Evolutionary conservation across 805 yeast species (phyloP), one percentile per base, ranked within the genome.

Genomic region (Metschnikowia peoriensis): DNA sequence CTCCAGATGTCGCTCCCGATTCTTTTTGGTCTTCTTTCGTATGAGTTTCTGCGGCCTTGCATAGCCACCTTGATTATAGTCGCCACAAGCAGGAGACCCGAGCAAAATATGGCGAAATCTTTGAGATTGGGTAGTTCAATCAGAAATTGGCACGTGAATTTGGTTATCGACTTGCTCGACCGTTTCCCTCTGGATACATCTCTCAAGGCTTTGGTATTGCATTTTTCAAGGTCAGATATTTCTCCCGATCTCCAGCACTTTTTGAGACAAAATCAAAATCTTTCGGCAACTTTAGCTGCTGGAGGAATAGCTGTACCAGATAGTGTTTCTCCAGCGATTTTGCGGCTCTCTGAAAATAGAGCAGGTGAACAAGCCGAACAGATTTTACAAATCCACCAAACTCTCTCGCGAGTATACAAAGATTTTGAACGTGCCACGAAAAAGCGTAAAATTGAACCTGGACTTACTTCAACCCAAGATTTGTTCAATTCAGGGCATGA

Each of bases 21-120:
- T 12, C 52, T 59, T 40, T 48, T 55, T 37, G 52, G 57, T 7
- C 50, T 60, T 9, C 56, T 60, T 15, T 49, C 62, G 15, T 56
- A 51, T 35, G 61, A 60, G 54, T 57, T 44, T 42, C 50, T 48
- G 49, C 46, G 63, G 29, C 60, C 60, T 1, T 46, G 45, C n/a
- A 51, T 60, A n/a, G 38, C 53, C 34, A 48, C 54, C 3, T 40
- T 60, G 8, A 47, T 59, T 29, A 44, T 54, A 15, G 46, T 51
- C n/a, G 54, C 52, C 12, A 54, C 57, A 10, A 27, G 41, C 2
- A 15, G 15, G 10, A 38, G 10, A 38, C 41, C 22, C 41, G 15
- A 10, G 12, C 41, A 38, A 38, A n/a, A 4, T 16, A 15, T 38
- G 4, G 22, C 22, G 22, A 22, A 22, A 4, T 22, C 22, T 22